phyloP scores from a whole-genome alignment of 2,329 filamentous ascomycete species.

The Coniella lustricola region DNA sequence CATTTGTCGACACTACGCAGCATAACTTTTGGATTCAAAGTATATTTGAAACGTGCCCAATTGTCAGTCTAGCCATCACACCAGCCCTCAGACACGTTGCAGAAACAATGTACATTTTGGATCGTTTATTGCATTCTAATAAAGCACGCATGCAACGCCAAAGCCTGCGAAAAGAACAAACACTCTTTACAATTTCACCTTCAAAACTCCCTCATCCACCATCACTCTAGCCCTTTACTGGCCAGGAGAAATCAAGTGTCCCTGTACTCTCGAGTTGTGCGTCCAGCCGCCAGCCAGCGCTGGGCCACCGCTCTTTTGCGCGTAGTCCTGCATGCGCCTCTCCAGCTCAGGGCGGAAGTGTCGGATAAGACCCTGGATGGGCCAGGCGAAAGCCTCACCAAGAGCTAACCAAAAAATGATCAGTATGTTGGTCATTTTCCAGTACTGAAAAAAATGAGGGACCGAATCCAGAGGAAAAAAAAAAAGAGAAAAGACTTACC shows the following conservation, averaged over 20 bases:
- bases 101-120: slow-evolving; percentile 6
- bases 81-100: too few relatives aligned
- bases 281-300: slow-evolving; percentile 84
- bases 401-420: slow-evolving; percentile 52
- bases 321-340: slow-evolving; percentile 77
- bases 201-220: neutral
- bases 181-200: too few relatives aligned
- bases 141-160: slow-evolving; percentile 6
- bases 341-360: slow-evolving; percentile 97
- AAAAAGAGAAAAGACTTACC: slow-evolving; percentile 49
- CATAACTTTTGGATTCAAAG: neutral
- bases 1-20: neutral
- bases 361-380: slow-evolving; percentile 93
- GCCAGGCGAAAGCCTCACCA: slow-evolving; percentile 97
- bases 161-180: slow-evolving; percentile 4
- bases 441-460: too few relatives aligned
- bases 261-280: slow-evolving; percentile 66
- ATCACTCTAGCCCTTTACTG: slow-evolving; percentile 54
- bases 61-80: neutral
- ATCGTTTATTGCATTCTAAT: slow-evolving; percentile 2
- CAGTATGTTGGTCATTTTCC: slow-evolving; percentile 24
- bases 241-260: slow-evolving; percentile 79
- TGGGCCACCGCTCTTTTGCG: slow-evolving; percentile 63
- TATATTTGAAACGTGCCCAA: slow-evolving; percentile 4
- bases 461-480: neutral